A percentile compares a stretch with the other conserved stretches of the same genome.
phyloP scores from a whole-genome alignment of 306 rosid genomes.

The Senna tora region DNA sequence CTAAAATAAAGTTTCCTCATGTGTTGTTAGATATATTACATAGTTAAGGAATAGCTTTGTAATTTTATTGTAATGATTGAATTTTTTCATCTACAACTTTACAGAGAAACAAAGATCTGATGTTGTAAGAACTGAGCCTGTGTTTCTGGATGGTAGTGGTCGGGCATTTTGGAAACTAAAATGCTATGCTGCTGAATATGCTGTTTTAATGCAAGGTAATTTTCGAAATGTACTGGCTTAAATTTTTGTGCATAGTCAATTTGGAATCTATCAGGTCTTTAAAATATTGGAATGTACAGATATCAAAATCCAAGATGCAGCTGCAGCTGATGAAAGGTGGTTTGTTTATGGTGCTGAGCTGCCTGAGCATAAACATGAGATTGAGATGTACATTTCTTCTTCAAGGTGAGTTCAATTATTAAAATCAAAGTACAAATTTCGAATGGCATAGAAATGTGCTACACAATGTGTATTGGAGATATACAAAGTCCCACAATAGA shows the following conservation, averaged over 20 bases:
- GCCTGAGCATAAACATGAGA: constrained; percentile 30
- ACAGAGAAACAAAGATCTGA: constrained; percentile 38
- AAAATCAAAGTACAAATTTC: neutral
- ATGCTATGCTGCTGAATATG: constrained; percentile 26
- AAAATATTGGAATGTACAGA: constrained; percentile 34
- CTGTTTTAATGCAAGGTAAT: constrained; percentile 51
- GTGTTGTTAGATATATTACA: neutral
- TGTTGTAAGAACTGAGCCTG: constrained; percentile 38
- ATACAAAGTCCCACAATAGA: no score
- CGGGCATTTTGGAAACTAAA: constrained; percentile 42
- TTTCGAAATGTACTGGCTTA: constrained; percentile 8
- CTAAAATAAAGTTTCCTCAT: neutral
- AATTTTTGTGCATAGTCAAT: neutral
- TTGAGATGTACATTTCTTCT: constrained; percentile 40
- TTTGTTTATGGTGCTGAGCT: constrained; percentile 41
- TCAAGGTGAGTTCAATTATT: constrained; percentile 36
- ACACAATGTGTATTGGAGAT: neutral
- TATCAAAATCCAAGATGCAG: constrained; percentile 2
- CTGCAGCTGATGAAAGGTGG: constrained; percentile 42
- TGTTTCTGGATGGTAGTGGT: constrained; percentile 36
- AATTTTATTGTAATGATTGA: constrained; percentile 4
- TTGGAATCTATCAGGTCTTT: constrained; percentile 28
- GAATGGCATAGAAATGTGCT: neutral
- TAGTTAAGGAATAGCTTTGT: neutral
- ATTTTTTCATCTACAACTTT: neutral